Conservation (phyloP, 805 yeast species). For the Candida stauntonica region DNA sequence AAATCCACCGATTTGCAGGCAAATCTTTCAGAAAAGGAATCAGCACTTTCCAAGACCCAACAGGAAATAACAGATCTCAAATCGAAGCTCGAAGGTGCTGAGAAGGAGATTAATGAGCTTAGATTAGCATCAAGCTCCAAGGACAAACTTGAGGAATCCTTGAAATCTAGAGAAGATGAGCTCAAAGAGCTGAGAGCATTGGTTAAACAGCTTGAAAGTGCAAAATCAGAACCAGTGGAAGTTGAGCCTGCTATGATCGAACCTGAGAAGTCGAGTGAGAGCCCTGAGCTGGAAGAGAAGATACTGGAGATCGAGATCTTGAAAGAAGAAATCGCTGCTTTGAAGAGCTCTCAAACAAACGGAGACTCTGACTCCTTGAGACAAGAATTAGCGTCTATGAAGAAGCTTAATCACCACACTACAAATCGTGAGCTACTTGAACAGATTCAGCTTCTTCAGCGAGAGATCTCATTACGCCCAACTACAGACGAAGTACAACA, state of each 20-base stretch:
- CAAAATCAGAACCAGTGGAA: background rate
- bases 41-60: background rate
- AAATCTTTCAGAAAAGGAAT: conserved; percentile 2
- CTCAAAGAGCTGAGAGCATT: conserved; percentile 8
- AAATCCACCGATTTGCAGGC: background rate
- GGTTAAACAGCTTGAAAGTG: conserved; percentile 8
- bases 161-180: conserved; percentile 20
- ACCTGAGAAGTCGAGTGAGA: conserved; percentile 11
- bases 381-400: conserved; percentile 7
- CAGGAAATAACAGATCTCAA: background rate
- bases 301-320: conserved; percentile 22
- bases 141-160: background rate
- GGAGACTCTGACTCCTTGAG: conserved; percentile 8
- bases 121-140: background rate
- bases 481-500: conserved; percentile 39
- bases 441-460: conserved; percentile 20
- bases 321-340: conserved; percentile 19
- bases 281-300: conserved; percentile 22
- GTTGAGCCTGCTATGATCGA: background rate
- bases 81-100: background rate
- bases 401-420: conserved; percentile 13
- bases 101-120: background rate
- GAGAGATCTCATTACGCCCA: conserved; percentile 34
- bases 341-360: conserved; percentile 12
- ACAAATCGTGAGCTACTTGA: conserved; percentile 26